Conservation (phyloP, 2,329 filamentous ascomycete genomes). For the Scedosporium apiospermum region DNA sequence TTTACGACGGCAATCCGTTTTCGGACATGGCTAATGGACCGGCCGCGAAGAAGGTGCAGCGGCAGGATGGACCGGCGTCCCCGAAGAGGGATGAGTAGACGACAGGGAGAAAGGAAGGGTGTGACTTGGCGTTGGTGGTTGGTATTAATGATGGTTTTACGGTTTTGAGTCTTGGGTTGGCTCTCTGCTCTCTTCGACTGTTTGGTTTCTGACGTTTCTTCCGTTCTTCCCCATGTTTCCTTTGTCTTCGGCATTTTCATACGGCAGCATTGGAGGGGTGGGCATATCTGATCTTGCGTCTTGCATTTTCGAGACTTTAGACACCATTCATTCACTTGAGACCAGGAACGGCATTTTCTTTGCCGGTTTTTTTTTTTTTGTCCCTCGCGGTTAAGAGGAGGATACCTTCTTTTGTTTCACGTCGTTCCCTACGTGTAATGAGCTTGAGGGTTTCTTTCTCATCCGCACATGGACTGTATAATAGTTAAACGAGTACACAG, state of each 20-base stretch:
- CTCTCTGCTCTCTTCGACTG: too few species aligned
- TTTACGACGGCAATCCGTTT: conserved; percentile 7
- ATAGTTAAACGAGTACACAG: too few species aligned
- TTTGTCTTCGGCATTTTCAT: neutral
- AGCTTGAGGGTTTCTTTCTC: too few species aligned
- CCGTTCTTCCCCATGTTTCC: neutral
- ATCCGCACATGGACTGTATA: too few species aligned
- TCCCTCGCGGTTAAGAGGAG: neutral
- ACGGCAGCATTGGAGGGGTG: neutral
- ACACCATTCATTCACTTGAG: neutral
- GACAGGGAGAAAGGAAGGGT: neutral
- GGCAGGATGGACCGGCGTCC: neutral
- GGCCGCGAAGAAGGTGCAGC: neutral
- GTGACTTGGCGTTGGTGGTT: neutral
- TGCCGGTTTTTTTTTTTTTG: neutral
- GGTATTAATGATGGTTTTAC: neutral
- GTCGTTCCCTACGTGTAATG: neutral
- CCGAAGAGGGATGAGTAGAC: neutral
- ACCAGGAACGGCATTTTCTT: neutral
- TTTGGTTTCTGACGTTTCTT: neutral
- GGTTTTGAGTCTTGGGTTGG: too few species aligned
- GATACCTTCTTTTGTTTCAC: neutral
- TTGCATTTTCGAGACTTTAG: neutral
- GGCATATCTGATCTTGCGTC: neutral
- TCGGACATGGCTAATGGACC: neutral